These are phyloP conservation scores for Torulaspora franciscae DNA, from an alignment of 805 yeast species.

Conservation along the genomic window DNA sequence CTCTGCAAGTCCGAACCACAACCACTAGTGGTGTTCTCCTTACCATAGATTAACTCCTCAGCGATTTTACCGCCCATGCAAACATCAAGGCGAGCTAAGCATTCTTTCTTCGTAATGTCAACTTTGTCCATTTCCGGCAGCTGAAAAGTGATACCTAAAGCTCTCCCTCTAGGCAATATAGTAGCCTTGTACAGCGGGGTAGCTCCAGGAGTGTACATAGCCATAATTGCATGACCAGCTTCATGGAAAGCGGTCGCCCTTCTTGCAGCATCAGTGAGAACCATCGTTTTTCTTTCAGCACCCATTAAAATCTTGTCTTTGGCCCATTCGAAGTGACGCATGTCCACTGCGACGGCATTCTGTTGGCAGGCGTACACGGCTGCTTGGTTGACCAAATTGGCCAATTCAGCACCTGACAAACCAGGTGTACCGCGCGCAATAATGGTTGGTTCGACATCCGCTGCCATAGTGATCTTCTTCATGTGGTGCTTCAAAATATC, in stretches of 20 bases:
- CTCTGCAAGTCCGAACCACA: conserved; percentile 86
- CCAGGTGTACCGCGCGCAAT: conserved; percentile 98
- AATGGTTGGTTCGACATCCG: conserved; percentile 79
- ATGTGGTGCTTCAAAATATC: conserved; percentile 89
- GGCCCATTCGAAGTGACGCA: conserved; percentile 97
- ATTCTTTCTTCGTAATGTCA: conserved; percentile 84
- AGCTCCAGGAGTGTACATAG: conserved; percentile 89
- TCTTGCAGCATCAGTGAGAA: conserved; percentile 90
- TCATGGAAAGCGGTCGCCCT: conserved; percentile 96
- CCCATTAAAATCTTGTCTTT: conserved; percentile 97
- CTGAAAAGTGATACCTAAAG: conserved; percentile 94
- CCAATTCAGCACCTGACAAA: conserved; percentile 94
- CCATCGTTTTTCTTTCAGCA: conserved; percentile 97
- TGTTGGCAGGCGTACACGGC: conserved; percentile 95
- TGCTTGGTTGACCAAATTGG: conserved; percentile 95
- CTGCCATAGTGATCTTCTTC: conserved; percentile 80
- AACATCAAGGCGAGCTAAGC: conserved; percentile 88
- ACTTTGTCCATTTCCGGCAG: conserved; percentile 97
- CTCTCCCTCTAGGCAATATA: conserved; percentile 92
- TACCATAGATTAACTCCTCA: conserved; percentile 87
- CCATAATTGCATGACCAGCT: conserved; percentile 99
- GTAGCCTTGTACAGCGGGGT: conserved; percentile 96
- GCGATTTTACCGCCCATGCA: conserved; percentile 99
- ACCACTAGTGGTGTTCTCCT: conserved; percentile 90
- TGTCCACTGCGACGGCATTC: conserved; percentile 83